Evolutionary conservation across 2,329 filamentous ascomycete species (phyloP), one percentile per base, ranked within the genome.

Genomic region (Septoria petroselini): DNA sequence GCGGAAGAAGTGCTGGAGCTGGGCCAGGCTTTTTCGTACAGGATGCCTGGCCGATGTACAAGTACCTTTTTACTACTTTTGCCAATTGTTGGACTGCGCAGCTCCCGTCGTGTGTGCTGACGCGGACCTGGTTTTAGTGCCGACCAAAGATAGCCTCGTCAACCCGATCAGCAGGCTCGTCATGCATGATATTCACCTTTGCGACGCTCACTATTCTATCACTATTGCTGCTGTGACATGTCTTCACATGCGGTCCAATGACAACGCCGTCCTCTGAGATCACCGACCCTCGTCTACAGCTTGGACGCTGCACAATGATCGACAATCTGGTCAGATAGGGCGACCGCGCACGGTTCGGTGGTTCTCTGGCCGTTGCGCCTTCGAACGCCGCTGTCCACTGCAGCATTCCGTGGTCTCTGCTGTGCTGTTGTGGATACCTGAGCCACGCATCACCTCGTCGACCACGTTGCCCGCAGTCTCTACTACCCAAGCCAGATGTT

Each of bases 321-420:
- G 6, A 33, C 30, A 12, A 12, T 5, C 14, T 4, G 5, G 12
- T 12, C 27, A 33, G 14, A 15, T 33, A 15, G 30, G 30, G 4
- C 11, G 5, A 12, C 11, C 11, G 17, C 34, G 34, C 34, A 37
- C 34, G 34, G 34, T 9, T 37, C 34, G 17, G 7, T 17, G 17
- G 34, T 37, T 37, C 34, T 37, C 15, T 37, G 15, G 17, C n/a
- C n/a, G 34, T 5, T 37, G 7, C 17, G 12, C 30, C 30, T 33
- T 12, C 6, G n/a, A 33, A 33, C 6, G 30, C 30, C 11, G 15
- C 14, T 38, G 23, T 27, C 23, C 14, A 38, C 34, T 38, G 34
- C 34, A 38, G 19, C 34, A 38, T 18, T 38, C 34, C 34, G 34
- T 38, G 15, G 34, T n/a, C 31, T n/a, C 31, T 35, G 31, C 11